phyloP scores from a whole-genome alignment of 192 early-diverging fungal species.

The Linnemannia hyalina region DNA sequence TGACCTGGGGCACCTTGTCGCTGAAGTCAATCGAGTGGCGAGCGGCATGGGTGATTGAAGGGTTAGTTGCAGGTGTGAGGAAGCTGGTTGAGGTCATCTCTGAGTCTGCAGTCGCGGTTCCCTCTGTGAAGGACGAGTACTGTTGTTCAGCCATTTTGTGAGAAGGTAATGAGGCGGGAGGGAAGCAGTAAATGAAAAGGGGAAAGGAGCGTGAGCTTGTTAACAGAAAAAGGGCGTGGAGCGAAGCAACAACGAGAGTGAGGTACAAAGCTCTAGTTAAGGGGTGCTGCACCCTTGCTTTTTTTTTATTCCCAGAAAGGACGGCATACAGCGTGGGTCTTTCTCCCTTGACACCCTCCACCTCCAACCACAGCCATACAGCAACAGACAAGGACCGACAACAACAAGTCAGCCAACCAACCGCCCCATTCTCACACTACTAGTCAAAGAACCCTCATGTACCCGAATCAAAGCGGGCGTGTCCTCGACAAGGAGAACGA shows the following conservation, averaged over 20 bases:
- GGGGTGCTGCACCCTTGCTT: background rate
- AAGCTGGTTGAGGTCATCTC: slow-evolving; percentile 42
- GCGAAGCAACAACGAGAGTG: background rate
- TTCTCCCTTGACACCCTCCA: background rate
- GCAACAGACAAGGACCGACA: background rate
- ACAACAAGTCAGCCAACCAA: background rate
- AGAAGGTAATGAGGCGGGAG: background rate
- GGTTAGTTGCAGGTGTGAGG: slow-evolving; percentile 50
- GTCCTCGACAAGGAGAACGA: slow-evolving; percentile 49
- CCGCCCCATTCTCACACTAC: background rate
- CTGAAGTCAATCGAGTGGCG: slow-evolving; percentile 52
- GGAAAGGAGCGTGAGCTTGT: background rate
- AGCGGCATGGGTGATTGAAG: slow-evolving; percentile 6
- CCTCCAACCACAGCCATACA: background rate
- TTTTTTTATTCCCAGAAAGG: background rate
- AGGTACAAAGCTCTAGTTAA: background rate
- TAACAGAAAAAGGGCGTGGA: background rate
- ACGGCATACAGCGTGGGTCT: background rate
- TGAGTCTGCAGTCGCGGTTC: background rate
- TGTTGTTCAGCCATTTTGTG: slow-evolving; percentile 12
- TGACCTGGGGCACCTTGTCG: slow-evolving; percentile 54
- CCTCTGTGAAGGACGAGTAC: slow-evolving; percentile 1
- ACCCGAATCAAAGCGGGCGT: slow-evolving; percentile 33
- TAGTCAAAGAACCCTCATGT: slow-evolving; percentile 11
- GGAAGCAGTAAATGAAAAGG: background rate